phyloP scores from a whole-genome alignment of 2,329 filamentous ascomycete genomes.

The Fusarium duplospermum region DNA sequence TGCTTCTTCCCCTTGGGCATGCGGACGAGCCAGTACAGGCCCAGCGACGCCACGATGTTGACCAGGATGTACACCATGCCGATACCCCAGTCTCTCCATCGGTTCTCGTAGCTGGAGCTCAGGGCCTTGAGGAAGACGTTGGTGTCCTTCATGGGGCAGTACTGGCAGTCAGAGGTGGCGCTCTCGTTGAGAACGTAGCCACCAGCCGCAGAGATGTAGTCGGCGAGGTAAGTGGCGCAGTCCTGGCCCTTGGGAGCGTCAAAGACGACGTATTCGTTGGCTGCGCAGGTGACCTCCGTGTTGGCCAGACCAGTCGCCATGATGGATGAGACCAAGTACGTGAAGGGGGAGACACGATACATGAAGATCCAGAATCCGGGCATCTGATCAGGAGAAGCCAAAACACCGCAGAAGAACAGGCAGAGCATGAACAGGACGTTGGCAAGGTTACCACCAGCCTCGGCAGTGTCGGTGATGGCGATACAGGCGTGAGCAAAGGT shows the following conservation, averaged over 20 bases:
- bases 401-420: constrained; percentile 73
- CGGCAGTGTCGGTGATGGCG: constrained; percentile 71
- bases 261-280: constrained; percentile 74
- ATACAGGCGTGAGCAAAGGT: constrained; percentile 76
- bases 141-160: constrained; percentile 54
- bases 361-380: constrained; percentile 81
- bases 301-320: constrained; percentile 46
- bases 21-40: constrained; percentile 62
- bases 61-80: constrained; percentile 65
- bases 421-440: constrained; percentile 73
- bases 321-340: constrained; percentile 45
- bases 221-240: constrained; percentile 66
- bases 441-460: constrained; percentile 75
- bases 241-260: constrained; percentile 64
- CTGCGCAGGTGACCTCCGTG: constrained; percentile 60
- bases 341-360: constrained; percentile 74
- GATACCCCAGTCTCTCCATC: constrained; percentile 70
- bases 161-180: constrained; percentile 60
- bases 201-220: constrained; percentile 57
- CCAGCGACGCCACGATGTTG: constrained; percentile 62
- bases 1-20: constrained; percentile 52
- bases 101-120: constrained; percentile 59
- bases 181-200: constrained; percentile 67
- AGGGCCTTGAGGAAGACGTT: constrained; percentile 55
- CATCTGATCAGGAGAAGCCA: constrained; percentile 67